Conservation (phyloP, 176 grass and related monocot genomes). For the Bolboschoenus planiculmis region DNA sequence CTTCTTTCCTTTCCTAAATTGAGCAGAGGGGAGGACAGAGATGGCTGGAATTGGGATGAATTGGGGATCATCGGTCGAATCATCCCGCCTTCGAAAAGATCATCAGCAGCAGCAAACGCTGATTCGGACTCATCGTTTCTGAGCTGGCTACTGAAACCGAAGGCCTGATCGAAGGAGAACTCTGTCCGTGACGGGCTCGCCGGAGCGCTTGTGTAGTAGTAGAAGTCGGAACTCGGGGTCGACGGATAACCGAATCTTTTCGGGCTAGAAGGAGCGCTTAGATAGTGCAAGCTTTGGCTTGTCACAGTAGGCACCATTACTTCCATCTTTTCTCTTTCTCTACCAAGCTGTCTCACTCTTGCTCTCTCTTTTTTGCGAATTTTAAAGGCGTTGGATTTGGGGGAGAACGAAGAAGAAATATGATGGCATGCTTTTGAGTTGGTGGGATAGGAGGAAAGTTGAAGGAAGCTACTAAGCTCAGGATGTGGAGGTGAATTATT, state of each 20-base stretch:
- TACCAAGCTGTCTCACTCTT: not conserved
- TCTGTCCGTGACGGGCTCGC: constrained; percentile 55
- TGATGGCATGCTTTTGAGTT: not conserved
- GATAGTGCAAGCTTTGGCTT: constrained; percentile 14
- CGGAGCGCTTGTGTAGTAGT: constrained; percentile 73
- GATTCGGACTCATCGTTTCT: constrained; percentile 22
- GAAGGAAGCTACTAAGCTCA: constrained; percentile 65
- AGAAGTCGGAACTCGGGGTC: constrained; percentile 29
- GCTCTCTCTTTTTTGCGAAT: constrained; percentile 26
- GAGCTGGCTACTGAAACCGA: constrained; percentile 46
- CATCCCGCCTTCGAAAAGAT: constrained; percentile 96
- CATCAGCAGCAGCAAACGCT: constrained; percentile 59
- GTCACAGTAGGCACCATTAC: constrained; percentile 55
- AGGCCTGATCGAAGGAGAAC: constrained; percentile 45
- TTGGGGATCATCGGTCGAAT: constrained; percentile 60
- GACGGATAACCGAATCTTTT: constrained; percentile 31
- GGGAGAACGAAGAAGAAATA: not conserved
- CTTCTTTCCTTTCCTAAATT: not conserved
- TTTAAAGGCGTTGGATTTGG: not conserved
- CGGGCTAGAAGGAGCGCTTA: constrained; percentile 57
- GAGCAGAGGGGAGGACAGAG: constrained; percentile 8
- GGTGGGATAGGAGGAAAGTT: constrained; percentile 33
- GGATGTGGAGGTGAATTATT: not conserved
- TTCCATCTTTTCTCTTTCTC: constrained; percentile 36
- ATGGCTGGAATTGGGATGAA: not conserved